Evolutionary conservation across 2,329 filamentous ascomycete genomes (phyloP), one percentile per base, ranked within the genome.

Genomic region (Clonostachys sp.): DNA sequence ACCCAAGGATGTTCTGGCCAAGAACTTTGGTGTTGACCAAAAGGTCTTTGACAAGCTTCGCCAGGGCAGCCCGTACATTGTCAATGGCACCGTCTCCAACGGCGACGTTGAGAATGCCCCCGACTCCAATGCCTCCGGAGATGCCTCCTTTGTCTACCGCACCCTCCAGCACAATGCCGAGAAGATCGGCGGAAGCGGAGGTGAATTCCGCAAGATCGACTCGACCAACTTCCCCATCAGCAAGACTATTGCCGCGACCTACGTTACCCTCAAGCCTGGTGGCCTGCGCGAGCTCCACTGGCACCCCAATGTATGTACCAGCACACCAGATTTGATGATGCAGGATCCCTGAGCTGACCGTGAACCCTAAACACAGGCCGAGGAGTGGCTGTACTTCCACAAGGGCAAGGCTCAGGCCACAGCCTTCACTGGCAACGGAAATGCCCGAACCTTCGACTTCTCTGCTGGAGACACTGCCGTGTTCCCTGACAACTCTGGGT

Each of bases 381-480:
- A 86, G 55, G 84, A 87, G 60, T 87, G 84, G 84, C 63, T 87
- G 3, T 87, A 86, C 64, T 87, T 88, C 67, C 81, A 85, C 59
- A 68, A 77, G 50, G 84, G 83, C 20, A 63, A 71, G 3, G 84
- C 69, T 1, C 75, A 78, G 24, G 83, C 83, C 0, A 86, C 82
- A 0, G 78, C 85, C 4, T 87, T 86, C 59, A 79, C 81, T 43
- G 84, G 82, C 7, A 76, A 72, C 55, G 67, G 72, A 12, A 78
- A 77, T 47, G 75, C 83, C 4, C 74, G 83, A 6, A 87, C 83
- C 0, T 86, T 87, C 57, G 81, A 87, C 62, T 85, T 87, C 61
- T 67, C 67, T 3, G 74, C 81, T 5, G 83, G 84, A n/a, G 84
- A 88, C 51, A 85, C 81, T 3, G 83, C 78, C 9, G 81, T 81